phyloP scores from a whole-genome alignment of 768 basidiomycete species.

The Phylloporus sp. region DNA sequence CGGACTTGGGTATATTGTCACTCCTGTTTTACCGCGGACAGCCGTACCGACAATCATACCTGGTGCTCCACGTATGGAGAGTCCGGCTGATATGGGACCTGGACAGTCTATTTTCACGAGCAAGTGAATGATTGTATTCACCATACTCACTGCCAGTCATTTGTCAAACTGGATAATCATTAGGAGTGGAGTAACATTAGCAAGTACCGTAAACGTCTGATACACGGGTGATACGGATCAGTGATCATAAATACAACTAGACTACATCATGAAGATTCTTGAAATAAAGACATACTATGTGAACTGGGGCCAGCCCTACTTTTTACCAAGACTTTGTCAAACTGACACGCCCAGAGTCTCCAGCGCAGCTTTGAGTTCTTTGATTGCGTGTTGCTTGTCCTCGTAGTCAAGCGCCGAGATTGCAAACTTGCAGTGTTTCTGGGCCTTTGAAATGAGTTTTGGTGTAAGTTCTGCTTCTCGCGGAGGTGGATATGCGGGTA shows the following conservation, averaged over 20 bases:
- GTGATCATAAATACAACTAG: background rate
- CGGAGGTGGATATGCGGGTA: conserved; percentile 20
- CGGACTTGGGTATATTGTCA: conserved; percentile 1
- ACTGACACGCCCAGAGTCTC: conserved; percentile 53
- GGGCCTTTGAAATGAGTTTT: conserved; percentile 63
- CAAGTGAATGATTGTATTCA: background rate
- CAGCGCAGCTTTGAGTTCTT: conserved; percentile 77
- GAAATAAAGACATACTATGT: conserved; percentile 6
- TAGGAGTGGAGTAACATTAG: background rate
- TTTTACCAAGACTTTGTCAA: background rate
- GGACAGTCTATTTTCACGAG: conserved; percentile 13
- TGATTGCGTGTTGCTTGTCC: conserved; percentile 80
- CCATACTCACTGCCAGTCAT: background rate
- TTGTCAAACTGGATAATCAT: conserved; percentile 1
- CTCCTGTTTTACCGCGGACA: conserved; percentile 8
- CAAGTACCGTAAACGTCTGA: background rate
- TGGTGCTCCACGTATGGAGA: conserved; percentile 26
- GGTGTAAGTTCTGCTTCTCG: conserved; percentile 52
- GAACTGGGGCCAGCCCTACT: conserved; percentile 4
- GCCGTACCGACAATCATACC: conserved; percentile 21
- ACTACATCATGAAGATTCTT: conserved; percentile 2
- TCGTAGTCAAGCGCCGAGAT: conserved; percentile 97
- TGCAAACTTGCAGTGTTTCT: conserved; percentile 91
- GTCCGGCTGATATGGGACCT: conserved; percentile 27
- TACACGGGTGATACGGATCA: background rate